phyloP scores from a whole-genome alignment of 2,329 filamentous ascomycete genomes.

The Coniochaeta sp. region DNA sequence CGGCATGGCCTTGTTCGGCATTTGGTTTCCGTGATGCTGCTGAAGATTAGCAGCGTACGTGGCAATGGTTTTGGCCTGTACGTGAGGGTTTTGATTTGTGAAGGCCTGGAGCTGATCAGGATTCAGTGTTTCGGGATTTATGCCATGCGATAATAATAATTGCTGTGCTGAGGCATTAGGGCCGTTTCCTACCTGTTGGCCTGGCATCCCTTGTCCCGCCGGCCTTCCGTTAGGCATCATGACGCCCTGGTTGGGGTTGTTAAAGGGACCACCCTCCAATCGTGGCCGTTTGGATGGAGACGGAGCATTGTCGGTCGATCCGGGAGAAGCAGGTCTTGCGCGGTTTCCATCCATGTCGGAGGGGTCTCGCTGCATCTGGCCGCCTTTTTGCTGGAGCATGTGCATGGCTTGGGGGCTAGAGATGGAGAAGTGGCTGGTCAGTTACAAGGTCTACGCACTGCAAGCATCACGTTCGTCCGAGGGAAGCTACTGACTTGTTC shows the following conservation, averaged over 20 bases:
- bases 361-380: slow-evolving; percentile 78
- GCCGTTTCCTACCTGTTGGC: slow-evolving; percentile 55
- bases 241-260: slow-evolving; percentile 55
- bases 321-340: slow-evolving; percentile 73
- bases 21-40: slow-evolving; percentile 72
- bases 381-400: slow-evolving; percentile 60
- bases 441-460: neutral
- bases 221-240: slow-evolving; percentile 72
- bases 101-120: slow-evolving; percentile 66
- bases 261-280: slow-evolving; percentile 67
- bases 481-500: slow-evolving; percentile 48
- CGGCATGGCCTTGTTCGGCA: slow-evolving; percentile 74
- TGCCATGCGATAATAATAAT: slow-evolving; percentile 60
- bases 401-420: slow-evolving; percentile 60
- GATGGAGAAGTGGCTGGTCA: neutral
- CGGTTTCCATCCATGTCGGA: slow-evolving; percentile 82
- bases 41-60: slow-evolving; percentile 80
- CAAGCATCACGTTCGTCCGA: neutral
- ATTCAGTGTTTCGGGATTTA: slow-evolving; percentile 68
- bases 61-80: slow-evolving; percentile 77
- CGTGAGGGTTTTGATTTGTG: slow-evolving; percentile 44
- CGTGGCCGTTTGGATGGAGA: slow-evolving; percentile 88
- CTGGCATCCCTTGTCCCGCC: slow-evolving; percentile 60
- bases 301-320: slow-evolving; percentile 76
- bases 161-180: slow-evolving; percentile 44